Evolutionary conservation across 768 basidiomycete species (phyloP), one percentile per base, ranked within the genome.

Genomic region (Phylloporus sp.): DNA sequence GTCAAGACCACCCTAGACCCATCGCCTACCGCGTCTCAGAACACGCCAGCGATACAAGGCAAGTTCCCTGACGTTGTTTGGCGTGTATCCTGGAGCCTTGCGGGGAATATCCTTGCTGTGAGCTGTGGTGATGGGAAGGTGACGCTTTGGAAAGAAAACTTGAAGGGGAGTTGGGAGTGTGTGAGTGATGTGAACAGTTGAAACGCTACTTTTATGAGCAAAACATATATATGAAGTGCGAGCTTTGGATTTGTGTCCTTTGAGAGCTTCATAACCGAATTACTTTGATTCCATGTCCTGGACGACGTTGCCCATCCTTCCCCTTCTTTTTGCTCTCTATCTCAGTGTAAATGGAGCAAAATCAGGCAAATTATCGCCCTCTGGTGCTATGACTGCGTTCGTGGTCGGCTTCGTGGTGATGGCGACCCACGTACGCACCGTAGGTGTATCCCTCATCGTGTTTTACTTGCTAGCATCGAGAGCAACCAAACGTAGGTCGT

Each of bases 91-190:
- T 99, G 97, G 97, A 95, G 91, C 58, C 79, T 97, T 23, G 91
- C 95, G 1, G 95, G 95, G 16, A 98, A 97, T 65, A 80, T 99
- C 46, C 77, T 99, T 41, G 95, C 95, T 0, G 97, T 98, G 39
- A 93, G 91, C 68, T 95, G 93, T 69, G 95, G 94, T 10, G 97
- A 99, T 65, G 95, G 97, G 12, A 97, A 97, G 72, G 95, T 99
- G 20, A 93, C 90, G 8, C 74, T 97, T 45, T 99, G 97, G 95
- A 99, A 99, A 71, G 97, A 99, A 74, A 95, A 91, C 67, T 71
- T 97, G 62, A 89, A 88, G 62, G 91, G 91, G n/a, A 75, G 79
- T 18, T 99, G 95, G 91, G 97, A 98, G 71, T 95, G 94, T 67
- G 91, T 98, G 50, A 94, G 88, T 62, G 94, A 98, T 63, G 85